Evolutionary conservation across 768 basidiomycete genomes (phyloP).

Genomic region (Rhodotorula babjevae): DNA sequence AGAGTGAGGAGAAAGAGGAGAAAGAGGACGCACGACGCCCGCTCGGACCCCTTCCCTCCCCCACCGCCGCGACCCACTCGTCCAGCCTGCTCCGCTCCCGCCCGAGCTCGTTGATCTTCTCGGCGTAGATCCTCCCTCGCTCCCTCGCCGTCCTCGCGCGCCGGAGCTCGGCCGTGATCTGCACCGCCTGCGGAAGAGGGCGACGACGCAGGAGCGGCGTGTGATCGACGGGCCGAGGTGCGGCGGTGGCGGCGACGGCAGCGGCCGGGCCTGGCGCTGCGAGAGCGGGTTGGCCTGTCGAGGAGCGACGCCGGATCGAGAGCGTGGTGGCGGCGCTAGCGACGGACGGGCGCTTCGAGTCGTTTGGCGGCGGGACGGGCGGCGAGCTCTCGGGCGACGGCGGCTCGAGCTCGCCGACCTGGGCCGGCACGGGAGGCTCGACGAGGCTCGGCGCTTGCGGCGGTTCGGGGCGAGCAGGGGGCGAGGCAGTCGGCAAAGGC

Average conservation of each 20-base stretch:
- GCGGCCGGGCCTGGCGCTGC: too few species aligned
- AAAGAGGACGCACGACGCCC: neutral
- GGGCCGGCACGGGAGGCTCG: too few species aligned
- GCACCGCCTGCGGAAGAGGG: slow-evolving; percentile 47
- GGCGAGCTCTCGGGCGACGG: neutral
- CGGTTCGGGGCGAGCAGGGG: too few species aligned
- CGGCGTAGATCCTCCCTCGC: slow-evolving; percentile 66
- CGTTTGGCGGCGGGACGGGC: neutral
- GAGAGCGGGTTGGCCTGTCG: too few species aligned
- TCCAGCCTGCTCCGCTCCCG: slow-evolving; percentile 68
- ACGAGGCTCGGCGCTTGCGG: too few species aligned
- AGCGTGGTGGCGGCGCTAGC: neutral
- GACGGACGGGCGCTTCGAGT: slow-evolving; percentile 1
- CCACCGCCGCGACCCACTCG: slow-evolving; percentile 64
- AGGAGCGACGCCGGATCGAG: too few species aligned
- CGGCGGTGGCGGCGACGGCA: too few species aligned
- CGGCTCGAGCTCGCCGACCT: too few species aligned
- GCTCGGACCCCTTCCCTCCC: neutral
- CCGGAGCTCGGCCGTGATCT: slow-evolving; percentile 53
- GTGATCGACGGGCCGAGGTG: neutral
- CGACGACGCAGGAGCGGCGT: neutral
- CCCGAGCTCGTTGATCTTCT: slow-evolving; percentile 76
- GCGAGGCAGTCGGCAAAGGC: too few species aligned
- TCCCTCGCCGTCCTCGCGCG: slow-evolving; percentile 59
- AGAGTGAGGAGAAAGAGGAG: too few species aligned